Evolutionary conservation across 305 asterid species (phyloP), one percentile per base, ranked within the genome.

Genomic region (Fraxinus sp.): DNA sequence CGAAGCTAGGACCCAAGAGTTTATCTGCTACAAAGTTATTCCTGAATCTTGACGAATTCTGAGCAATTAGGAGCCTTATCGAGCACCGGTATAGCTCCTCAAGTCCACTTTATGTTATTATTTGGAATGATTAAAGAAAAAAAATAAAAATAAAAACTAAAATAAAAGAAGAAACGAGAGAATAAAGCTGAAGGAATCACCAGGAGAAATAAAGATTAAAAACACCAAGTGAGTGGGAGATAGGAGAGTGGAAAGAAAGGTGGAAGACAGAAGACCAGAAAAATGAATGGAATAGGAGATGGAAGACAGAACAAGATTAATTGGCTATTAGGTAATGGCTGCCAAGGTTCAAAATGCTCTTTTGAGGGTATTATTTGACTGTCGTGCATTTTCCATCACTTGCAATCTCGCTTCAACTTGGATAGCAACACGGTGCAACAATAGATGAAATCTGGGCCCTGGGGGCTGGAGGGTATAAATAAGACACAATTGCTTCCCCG

Each of bases 161-260:
- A 64, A 9, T 1, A 18, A 57, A 70, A 57, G 28, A 57, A 18
- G 28, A 20, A 20, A 57, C 55, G 78, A 79, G 79, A 70, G 74
- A 55, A 30, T 46, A 71, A 82, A 70, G 64, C 49, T 62, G 62
- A 41, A 66, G 57, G 80, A 46, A 43, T 77, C 24, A 24, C 16
- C 22, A 18, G 18, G 28, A 26, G 80, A 77, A 49, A 57, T 3
- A 46, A 43, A 9, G 22, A 76, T 52, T 77, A 33, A 59, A 22
- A 30, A 77, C 9, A 33, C 43, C 26, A 52, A 30, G 46, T 11
- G 28, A 20, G 66, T 24, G 41, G 33, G 33, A 13, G 52, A 77
- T 77, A 13, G 80, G 66, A 16, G 79, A 16, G 62, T 36, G 4
- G 37, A 37, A 75, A 24, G 46, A 59, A 59, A 39, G 78, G 62